Evolutionary conservation across 495 filamentous ascomycete species (phyloP), one percentile per base, ranked within the genome.

Genomic region (Xylaria acuta): DNA sequence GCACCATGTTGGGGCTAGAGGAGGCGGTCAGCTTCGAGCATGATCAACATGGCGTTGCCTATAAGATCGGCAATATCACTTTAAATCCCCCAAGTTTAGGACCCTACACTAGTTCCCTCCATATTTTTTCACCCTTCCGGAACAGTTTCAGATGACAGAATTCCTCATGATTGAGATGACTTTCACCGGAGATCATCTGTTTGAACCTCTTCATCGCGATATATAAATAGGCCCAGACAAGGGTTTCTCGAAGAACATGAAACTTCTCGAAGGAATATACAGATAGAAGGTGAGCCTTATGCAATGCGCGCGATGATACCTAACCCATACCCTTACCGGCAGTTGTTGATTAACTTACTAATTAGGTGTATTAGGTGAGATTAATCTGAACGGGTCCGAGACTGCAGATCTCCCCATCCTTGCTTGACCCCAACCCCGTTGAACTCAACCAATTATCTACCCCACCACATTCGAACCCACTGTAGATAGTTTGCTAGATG

Each of bases 31-130:
- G 53, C 14, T 56, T 56, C 6, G 18, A 56, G 25, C 53, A 56
- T 56, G 34, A 60, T 60, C 58, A 22, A 60, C 34, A 60, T 60
- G 58, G 1, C 58, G 22, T 60, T 38, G 30, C 58, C 58, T 60
- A 60, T 60, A 60, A 60, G 30, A 60, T 38, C 30, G 38, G 34
- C 34, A 60, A 60, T 60, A 60, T 60, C 32, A 38, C 20, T 38
- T 49, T n/a, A 12, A 38, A 38, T 60, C 58, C 34, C 34, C 58
- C 58, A 38, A 60, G 8, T 60, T 54, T 32, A 30, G 53, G 34
- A 60, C n/a, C 58, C 18, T n/a, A n/a, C n/a, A n/a, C n/a, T 22
- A 4, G 18, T 22, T 38, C 18, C 7, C 34, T 34, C 34, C 6
- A 59, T 16, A 30, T 3, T n/a, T 18, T 36, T 20, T n/a, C 36